Base-by-base conservation (phyloP, 2,329 filamentous ascomycete genomes). In the Aspergillus sp. region DNA sequence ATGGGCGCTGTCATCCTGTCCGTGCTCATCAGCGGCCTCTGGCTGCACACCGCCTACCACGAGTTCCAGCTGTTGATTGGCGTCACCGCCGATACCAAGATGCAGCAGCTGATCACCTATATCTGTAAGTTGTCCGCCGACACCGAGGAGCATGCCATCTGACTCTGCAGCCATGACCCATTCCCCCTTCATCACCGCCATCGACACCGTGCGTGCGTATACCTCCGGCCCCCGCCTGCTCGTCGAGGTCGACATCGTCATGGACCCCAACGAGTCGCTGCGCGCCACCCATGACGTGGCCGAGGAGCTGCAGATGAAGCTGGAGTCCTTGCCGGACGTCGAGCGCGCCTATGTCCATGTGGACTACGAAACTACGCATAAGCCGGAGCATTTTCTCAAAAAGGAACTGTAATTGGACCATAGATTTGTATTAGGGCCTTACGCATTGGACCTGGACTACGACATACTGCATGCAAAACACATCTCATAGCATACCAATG, bases 321-420 rank as follows among this genome's bases (percentile, higher is more conserved):
- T 97, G 2, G 94, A 99, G 80, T 89, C 86, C 51, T 73, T 99
- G 57, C 93, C 94, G 0, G 87, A 96, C 67, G 86, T 97, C 9
- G 94, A 97, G 80, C 79, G 94, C 53, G 91, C 91, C 0, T 97
- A 96, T 68, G 94, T 97, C 17, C 94, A 99, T 70, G 92, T 96
- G 16, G 94, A 99, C 71, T 97, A 95, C 64, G 94, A 97, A 76
- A 96, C 92, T 3, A 91, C 88, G 16, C 94, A 97, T 72, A 92
- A 94, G 71, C 93, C 93, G 0, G 92, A 96, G 76, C 92, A 87
- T 68, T 85, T 82, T 57, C 70, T 83, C 68, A 86, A 86, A 70
- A 86, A 86, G 73, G 83, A 86, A 60, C 64, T 86, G 44, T 85
- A 66, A 58, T 42, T 7, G 26, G 6, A 9, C 8, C 9, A 30